phyloP scores from a whole-genome alignment of 2,329 filamentous ascomycete genomes.

The Cadophora sp. region DNA sequence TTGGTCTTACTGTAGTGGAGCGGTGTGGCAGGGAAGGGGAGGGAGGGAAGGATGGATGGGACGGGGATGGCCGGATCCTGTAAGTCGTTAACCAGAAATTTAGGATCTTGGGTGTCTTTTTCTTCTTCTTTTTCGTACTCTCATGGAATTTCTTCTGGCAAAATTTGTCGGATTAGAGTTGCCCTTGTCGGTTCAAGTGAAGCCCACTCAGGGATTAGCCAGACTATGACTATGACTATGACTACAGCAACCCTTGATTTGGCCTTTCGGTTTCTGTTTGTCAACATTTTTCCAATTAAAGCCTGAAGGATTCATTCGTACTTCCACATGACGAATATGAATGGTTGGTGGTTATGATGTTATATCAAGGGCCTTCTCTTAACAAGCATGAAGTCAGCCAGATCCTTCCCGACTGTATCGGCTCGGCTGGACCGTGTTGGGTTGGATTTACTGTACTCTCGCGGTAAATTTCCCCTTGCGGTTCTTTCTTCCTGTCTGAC shows the following conservation, averaged over 20 bases:
- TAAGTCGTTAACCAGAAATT: neutral
- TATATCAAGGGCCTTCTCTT: too few species aligned
- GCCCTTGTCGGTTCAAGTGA: neutral
- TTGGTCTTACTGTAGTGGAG: neutral
- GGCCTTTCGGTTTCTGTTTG: neutral
- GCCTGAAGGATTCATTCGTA: neutral
- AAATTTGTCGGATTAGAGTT: neutral
- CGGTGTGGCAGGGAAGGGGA: neutral
- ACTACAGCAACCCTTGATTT: neutral
- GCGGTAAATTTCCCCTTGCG: neutral
- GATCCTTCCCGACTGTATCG: neutral
- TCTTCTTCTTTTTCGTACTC: too few species aligned
- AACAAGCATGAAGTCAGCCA: conserved; percentile 7
- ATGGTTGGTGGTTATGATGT: neutral
- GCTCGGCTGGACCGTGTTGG: neutral
- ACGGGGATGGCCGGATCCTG: neutral
- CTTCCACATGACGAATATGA: neutral
- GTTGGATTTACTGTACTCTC: neutral
- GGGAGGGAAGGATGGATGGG: neutral
- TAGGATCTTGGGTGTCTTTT: neutral
- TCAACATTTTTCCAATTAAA: neutral
- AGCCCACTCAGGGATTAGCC: neutral
- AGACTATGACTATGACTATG: too few species aligned
- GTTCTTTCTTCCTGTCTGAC: neutral
- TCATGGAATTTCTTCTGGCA: too few species aligned